Percentiles rank a stretch among this genome's conserved stretches.
Evolutionary conservation across 2,329 filamentous ascomycete genomes (phyloP).

Genomic region (Colletotrichum siamense): DNA sequence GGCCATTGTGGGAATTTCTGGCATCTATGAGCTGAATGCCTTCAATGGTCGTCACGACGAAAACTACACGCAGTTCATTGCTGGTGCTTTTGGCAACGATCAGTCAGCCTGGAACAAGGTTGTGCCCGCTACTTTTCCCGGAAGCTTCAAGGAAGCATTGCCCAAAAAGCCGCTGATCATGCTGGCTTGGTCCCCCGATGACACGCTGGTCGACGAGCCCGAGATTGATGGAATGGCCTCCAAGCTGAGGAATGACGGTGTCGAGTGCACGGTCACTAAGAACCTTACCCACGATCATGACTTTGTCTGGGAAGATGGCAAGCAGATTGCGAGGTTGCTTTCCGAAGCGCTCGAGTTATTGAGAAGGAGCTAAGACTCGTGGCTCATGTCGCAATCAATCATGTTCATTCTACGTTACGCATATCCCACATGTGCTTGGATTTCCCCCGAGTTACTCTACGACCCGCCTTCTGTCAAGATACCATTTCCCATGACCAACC

Average conservation of each 20-base stretch:
- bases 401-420: neutral
- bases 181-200: constrained; percentile 51
- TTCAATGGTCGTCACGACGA: constrained; percentile 52
- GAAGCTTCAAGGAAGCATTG: constrained; percentile 48
- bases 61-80: constrained; percentile 62
- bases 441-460: neutral
- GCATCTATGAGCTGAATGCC: constrained; percentile 69
- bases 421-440: neutral
- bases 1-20: constrained; percentile 66
- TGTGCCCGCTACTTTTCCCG: constrained; percentile 56
- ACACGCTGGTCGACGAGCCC: constrained; percentile 57
- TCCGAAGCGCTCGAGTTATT: constrained; percentile 27
- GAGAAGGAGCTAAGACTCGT: neutral
- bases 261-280: constrained; percentile 34
- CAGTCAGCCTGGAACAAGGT: constrained; percentile 55
- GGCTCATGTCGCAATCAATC: neutral
- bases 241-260: constrained; percentile 45
- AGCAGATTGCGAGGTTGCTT: constrained; percentile 57
- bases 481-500: neutral
- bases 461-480: neutral
- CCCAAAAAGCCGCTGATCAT: constrained; percentile 36
- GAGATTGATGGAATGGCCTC: constrained; percentile 64
- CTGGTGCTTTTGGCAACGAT: constrained; percentile 64
- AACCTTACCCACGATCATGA: constrained; percentile 66
- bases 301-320: constrained; percentile 66